phyloP scores from a whole-genome alignment of 75 land plant genomes.

The Pinus tabuliformis region DNA sequence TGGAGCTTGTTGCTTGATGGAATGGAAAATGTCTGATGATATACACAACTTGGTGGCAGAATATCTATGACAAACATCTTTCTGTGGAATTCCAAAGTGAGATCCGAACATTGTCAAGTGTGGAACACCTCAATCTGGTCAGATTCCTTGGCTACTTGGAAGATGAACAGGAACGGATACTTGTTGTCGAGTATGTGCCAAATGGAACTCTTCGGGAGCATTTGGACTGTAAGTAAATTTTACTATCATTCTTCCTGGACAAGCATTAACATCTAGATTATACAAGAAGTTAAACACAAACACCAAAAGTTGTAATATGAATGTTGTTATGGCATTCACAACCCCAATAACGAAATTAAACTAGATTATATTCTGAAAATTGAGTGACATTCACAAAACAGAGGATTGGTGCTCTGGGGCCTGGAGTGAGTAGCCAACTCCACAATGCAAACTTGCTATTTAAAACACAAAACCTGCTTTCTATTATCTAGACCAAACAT shows the following conservation, averaged over 20 bases:
- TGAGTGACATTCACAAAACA: not conserved
- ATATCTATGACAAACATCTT: slow-evolving; percentile 58
- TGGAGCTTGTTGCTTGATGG: not conserved
- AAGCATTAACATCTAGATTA: not conserved
- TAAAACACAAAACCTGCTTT: not conserved
- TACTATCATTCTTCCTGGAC: not conserved
- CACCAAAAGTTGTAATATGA: not conserved
- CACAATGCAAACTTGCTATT: too few relatives aligned
- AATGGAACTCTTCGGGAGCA: slow-evolving; percentile 96
- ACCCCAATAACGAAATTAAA: not conserved
- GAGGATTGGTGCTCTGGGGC: not conserved
- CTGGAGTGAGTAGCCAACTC: not conserved
- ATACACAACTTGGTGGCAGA: slow-evolving; percentile 32
- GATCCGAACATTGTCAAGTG: slow-evolving; percentile 60
- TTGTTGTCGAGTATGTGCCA: slow-evolving; percentile 92
- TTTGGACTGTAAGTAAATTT: slow-evolving; percentile 64
- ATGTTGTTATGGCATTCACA: not conserved
- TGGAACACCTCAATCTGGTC: slow-evolving; percentile 82
- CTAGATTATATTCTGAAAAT: not conserved
- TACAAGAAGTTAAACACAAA: not conserved
- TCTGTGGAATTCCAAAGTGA: slow-evolving; percentile 72
- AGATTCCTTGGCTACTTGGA: slow-evolving; percentile 76
- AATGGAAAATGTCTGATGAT: slow-evolving; percentile 8
- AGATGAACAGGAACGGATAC: slow-evolving; percentile 64
- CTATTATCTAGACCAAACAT: not conserved